Percentiles rank a stretch among this genome's conserved stretches.
Evolutionary conservation across 2,329 filamentous ascomycete species (phyloP).

Genomic region (Aureobasidium leucospermi): DNA sequence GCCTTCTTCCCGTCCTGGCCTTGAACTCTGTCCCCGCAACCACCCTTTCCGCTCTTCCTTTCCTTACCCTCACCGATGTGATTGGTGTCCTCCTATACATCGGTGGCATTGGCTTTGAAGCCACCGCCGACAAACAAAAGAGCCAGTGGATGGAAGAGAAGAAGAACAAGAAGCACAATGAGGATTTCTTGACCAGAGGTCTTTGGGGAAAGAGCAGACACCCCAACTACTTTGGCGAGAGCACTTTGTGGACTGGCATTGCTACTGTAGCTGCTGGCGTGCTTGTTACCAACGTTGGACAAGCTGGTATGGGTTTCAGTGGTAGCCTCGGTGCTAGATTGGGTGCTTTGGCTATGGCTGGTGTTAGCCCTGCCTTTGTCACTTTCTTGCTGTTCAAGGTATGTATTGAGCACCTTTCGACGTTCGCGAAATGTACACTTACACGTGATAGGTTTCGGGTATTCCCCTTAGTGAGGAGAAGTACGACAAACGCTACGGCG

Average conservation of each 20-base stretch:
- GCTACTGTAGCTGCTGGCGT: conserved; percentile 53
- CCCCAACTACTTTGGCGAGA: conserved; percentile 69
- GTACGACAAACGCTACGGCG: conserved; percentile 58
- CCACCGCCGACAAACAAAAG: conserved; percentile 58
- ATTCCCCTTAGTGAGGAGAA: conserved; percentile 61
- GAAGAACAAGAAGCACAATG: conserved; percentile 57
- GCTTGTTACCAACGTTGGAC: conserved; percentile 47
- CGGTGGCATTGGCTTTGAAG: conserved; percentile 54
- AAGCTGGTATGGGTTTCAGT: conserved; percentile 50
- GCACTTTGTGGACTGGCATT: conserved; percentile 61
- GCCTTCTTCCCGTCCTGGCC: conserved; percentile 56
- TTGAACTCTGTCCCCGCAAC: conserved; percentile 54
- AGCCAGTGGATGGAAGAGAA: conserved; percentile 53
- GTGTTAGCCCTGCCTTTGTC: conserved; percentile 57
- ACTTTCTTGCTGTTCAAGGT: conserved; percentile 57
- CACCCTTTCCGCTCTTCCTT: conserved; percentile 44
- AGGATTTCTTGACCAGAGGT: conserved; percentile 58
- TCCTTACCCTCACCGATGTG: conserved; percentile 46
- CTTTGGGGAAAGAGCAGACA: conserved; percentile 56
- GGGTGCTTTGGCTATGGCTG: conserved; percentile 45
- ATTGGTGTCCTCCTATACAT: conserved; percentile 52
- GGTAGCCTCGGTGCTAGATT: conserved; percentile 36
- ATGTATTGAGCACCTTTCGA: conserved; percentile 21
- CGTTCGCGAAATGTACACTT: not conserved
- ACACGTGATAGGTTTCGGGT: conserved; percentile 36